These are phyloP conservation scores for Fusarium nurragi DNA, from an alignment of 2,329 filamentous ascomycete species.

Conservation along the genomic window DNA sequence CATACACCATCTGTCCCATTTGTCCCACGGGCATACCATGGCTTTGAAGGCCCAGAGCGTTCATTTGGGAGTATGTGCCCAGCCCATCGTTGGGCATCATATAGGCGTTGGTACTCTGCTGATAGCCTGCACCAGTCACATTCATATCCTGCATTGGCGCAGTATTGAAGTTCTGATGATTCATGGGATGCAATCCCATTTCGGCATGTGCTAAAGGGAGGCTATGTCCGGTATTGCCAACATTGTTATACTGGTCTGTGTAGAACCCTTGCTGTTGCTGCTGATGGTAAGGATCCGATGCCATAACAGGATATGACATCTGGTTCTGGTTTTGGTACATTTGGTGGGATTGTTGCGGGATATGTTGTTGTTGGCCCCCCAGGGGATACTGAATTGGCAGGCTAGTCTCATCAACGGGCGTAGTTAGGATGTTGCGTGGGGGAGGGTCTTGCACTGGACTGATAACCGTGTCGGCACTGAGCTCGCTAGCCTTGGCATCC, in stretches of 20 bases:
- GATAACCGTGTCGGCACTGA: constrained; percentile 71
- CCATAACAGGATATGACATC: constrained; percentile 44
- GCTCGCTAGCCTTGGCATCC: constrained; percentile 55
- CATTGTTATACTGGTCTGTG: constrained; percentile 42
- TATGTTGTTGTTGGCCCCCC: constrained; percentile 32
- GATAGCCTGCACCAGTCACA: constrained; percentile 39
- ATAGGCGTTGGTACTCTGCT: constrained; percentile 37
- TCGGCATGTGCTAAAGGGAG: constrained; percentile 40
- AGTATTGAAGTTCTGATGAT: constrained; percentile 38
- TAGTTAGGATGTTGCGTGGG: constrained; percentile 46
- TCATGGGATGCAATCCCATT: constrained; percentile 43
- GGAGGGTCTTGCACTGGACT: constrained; percentile 69
- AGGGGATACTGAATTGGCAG: constrained; percentile 35
- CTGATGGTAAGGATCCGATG: constrained; percentile 38
- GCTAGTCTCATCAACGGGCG: constrained; percentile 40
- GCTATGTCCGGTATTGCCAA: constrained; percentile 42
- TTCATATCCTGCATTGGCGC: constrained; percentile 42
- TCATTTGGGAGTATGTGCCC: constrained; percentile 48
- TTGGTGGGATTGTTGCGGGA: constrained; percentile 33
- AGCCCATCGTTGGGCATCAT: constrained; percentile 43
- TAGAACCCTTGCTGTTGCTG: constrained; percentile 37
- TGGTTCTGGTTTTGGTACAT: constrained; percentile 32
- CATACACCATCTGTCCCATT: constrained; percentile 47
- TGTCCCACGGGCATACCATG: constrained; percentile 42
- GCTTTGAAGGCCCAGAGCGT: constrained; percentile 48